Percentiles rank a stretch among this genome's conserved stretches.
These are phyloP conservation scores for Pyrrhoderma noxium DNA, from an alignment of 1,284 basidiomycete genomes.

Conservation along the genomic window DNA sequence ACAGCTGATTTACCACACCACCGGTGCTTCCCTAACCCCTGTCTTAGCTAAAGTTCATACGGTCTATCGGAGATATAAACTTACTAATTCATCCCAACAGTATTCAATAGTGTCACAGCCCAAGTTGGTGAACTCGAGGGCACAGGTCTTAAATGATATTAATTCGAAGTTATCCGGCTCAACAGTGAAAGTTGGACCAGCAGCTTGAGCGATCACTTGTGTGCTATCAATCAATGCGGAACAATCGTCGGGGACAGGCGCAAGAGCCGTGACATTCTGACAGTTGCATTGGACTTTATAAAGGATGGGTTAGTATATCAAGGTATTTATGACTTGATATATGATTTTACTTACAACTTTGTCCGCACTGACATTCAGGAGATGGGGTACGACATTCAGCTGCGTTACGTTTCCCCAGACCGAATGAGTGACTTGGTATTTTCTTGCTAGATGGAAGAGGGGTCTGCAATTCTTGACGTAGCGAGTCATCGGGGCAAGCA, in stretches of 20 bases:
- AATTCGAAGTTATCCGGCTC: slow-evolving; percentile 22
- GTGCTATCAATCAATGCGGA: slow-evolving; percentile 6
- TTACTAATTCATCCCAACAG: slow-evolving; percentile 25
- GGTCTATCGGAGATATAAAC: not conserved
- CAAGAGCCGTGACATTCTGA: slow-evolving; percentile 19
- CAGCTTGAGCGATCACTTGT: slow-evolving; percentile 22
- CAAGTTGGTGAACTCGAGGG: slow-evolving; percentile 26
- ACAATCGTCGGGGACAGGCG: slow-evolving; percentile 26
- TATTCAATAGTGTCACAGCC: slow-evolving; percentile 21
- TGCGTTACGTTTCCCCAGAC: slow-evolving; percentile 13
- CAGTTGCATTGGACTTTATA: slow-evolving; percentile 18
- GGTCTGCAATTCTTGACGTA: slow-evolving; percentile 9
- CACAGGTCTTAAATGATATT: slow-evolving; percentile 26
- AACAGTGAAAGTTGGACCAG: slow-evolving; percentile 25
- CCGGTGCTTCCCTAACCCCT: slow-evolving; percentile 8
- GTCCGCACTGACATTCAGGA: slow-evolving; percentile 20
- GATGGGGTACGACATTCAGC: slow-evolving; percentile 14
- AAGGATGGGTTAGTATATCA: no score
- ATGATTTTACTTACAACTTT: slow-evolving; percentile 20
- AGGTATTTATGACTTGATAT: not conserved
- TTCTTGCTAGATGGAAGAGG: not conserved
- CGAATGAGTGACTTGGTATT: slow-evolving; percentile 3
- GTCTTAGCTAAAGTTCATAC: not conserved
- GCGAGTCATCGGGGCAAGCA: slow-evolving; percentile 13
- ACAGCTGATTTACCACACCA: slow-evolving; percentile 14